Conservation (phyloP, 2,329 filamentous ascomycete genomes). For the Botrytis medusae region DNA sequence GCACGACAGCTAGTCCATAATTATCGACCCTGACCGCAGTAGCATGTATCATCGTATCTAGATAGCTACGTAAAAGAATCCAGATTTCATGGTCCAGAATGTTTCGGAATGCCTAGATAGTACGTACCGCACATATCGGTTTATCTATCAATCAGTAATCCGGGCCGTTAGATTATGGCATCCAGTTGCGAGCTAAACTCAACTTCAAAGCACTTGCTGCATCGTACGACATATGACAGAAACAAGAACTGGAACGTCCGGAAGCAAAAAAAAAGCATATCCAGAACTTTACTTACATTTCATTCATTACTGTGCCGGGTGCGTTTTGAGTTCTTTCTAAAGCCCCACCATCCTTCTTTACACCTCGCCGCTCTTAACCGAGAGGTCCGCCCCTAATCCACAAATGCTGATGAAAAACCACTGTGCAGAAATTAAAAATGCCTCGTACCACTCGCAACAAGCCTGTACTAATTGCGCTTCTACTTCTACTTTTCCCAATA, state of each 20-base stretch:
- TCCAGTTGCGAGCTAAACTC: background rate
- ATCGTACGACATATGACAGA: background rate
- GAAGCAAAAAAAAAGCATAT: background rate
- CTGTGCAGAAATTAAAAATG: slow-evolving; percentile 1
- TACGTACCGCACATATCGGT: background rate
- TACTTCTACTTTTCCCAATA: background rate
- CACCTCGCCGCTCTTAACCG: slow-evolving; percentile 7
- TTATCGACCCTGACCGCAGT: background rate
- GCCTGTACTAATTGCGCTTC: background rate
- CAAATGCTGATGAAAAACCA: background rate
- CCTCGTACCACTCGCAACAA: background rate
- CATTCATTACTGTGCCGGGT: background rate
- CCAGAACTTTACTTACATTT: background rate
- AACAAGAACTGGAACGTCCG: background rate
- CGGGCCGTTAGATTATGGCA: background rate
- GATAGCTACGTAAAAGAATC: background rate
- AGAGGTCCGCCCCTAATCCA: background rate
- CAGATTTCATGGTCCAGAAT: background rate
- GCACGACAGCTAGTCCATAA: slow-evolving; percentile 1
- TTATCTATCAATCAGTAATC: background rate
- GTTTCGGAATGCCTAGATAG: slow-evolving; percentile 12
- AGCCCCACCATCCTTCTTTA: background rate
- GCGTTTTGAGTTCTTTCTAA: background rate
- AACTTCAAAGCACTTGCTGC: background rate
- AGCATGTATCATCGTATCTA: background rate